phyloP scores from a whole-genome alignment of 2,329 filamentous ascomycete species.

The Cercospora brassicicola region DNA sequence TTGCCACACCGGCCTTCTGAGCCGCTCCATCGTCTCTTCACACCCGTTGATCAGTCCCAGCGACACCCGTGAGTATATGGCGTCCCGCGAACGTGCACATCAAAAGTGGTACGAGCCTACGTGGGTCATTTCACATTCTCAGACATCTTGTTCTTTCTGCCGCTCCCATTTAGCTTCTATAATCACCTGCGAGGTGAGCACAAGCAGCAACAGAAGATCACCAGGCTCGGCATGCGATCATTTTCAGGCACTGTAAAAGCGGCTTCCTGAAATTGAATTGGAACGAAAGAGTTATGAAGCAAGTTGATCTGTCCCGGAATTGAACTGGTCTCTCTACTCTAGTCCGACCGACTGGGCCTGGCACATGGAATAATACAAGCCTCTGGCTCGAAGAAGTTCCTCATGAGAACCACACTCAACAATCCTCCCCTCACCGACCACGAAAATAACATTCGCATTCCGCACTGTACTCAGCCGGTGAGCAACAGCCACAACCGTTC shows the following conservation, averaged over 20 bases:
- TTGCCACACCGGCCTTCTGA: not conserved
- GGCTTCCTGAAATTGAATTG: no score
- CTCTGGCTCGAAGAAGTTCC: slow-evolving; percentile 40
- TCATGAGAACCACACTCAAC: slow-evolving; percentile 43
- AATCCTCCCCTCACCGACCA: slow-evolving; percentile 41
- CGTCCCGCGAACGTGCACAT: not conserved
- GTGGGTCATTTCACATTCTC: not conserved
- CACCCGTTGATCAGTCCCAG: not conserved
- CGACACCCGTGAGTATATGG: not conserved
- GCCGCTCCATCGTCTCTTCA: not conserved
- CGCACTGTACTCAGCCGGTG: slow-evolving; percentile 43
- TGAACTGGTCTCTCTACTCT: not conserved
- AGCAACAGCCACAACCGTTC: slow-evolving; percentile 45
- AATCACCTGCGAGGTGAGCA: not conserved
- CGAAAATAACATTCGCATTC: slow-evolving; percentile 42
- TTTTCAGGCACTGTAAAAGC: no score
- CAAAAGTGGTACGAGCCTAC: not conserved
- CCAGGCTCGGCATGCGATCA: no score
- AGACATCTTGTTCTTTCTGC: not conserved
- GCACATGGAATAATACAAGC: slow-evolving; percentile 48
- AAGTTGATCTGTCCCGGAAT: no score
- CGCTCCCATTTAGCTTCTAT: not conserved
- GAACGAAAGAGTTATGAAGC: no score
- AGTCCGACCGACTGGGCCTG: not conserved
- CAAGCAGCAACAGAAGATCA: not conserved